These are phyloP conservation scores for Articulospora tetracladia DNA, from an alignment of 495 filamentous ascomycete species.

Conservation along the genomic window DNA sequence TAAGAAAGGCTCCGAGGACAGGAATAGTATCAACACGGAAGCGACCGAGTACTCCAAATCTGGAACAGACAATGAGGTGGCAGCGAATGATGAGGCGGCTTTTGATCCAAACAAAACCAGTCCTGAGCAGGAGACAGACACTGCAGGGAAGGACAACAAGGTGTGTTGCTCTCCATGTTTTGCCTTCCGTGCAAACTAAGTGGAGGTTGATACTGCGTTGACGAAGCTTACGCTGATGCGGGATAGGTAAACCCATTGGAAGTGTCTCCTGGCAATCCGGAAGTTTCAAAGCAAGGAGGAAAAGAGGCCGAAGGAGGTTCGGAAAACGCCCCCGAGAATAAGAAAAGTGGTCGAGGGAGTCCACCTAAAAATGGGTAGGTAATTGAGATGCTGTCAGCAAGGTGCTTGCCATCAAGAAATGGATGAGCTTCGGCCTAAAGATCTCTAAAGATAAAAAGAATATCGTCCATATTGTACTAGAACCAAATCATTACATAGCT, in stretches of 20 bases:
- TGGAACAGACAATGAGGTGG: conserved; percentile 52
- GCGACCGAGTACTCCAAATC: conserved; percentile 54
- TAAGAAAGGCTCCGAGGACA: conserved; percentile 45
- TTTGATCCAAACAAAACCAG: conserved; percentile 56
- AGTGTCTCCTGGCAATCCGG: conserved; percentile 57
- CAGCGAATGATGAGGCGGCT: conserved; percentile 42
- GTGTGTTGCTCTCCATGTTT: background rate
- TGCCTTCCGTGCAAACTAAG: too few relatives aligned
- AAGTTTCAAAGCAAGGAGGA: conserved; percentile 46
- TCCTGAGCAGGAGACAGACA: conserved; percentile 49
- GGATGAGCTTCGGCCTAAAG: background rate
- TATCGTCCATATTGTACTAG: background rate
- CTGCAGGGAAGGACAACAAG: conserved; percentile 22
- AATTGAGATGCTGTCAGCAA: background rate
- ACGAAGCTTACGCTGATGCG: background rate
- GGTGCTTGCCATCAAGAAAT: too few relatives aligned
- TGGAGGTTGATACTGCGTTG: background rate
- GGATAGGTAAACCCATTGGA: conserved; percentile 45
- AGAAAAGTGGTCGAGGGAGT: conserved; percentile 32
- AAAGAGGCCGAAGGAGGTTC: conserved; percentile 41
- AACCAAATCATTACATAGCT: too few relatives aligned
- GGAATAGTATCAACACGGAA: conserved; percentile 48
- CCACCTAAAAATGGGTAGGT: conserved; percentile 37
- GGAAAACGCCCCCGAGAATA: conserved; percentile 30
- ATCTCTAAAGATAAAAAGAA: too few relatives aligned